Evolutionary conservation across 2,329 filamentous ascomycete species (phyloP).

Genomic region (Ophiocordyceps camponoti-leonardi): DNA sequence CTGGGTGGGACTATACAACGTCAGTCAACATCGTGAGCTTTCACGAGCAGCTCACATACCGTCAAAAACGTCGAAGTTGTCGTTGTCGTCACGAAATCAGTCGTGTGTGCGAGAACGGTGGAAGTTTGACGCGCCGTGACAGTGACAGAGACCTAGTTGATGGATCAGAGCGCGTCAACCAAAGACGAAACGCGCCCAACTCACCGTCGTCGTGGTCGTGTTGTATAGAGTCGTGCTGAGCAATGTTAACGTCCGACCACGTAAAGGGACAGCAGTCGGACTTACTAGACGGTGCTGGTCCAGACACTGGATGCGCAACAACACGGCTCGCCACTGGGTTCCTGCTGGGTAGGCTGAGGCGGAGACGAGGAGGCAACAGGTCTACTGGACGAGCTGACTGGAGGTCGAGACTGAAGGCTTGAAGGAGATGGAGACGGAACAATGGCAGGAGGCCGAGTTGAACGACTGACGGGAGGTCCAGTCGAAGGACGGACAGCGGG

Average conservation of each 20-base stretch:
- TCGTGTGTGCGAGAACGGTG: conserved; percentile 7
- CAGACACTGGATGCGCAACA: not conserved
- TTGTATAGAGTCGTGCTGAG: not conserved
- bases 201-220: not conserved
- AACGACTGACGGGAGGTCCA: not conserved
- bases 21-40: conserved; percentile 1
- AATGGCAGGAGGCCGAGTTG: not conserved
- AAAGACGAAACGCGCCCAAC: not conserved
- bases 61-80: conserved; percentile 3
- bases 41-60: conserved; percentile 1
- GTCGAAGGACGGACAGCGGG: not conserved
- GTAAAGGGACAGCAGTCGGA: not conserved
- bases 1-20: conserved; percentile 6
- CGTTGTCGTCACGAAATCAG: conserved; percentile 6
- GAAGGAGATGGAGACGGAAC: not conserved
- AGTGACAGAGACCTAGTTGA: conserved; percentile 3
- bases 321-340: not conserved
- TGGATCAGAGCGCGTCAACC: not conserved
- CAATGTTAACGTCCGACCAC: not conserved
- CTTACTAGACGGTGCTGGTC: not conserved
- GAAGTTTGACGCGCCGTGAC: conserved; percentile 5
- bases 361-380: not conserved
- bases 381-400: not conserved
- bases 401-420: not conserved
- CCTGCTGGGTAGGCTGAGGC: not conserved